Conservation (phyloP, 331 rosid species). For the Malus hybrid region DNA sequence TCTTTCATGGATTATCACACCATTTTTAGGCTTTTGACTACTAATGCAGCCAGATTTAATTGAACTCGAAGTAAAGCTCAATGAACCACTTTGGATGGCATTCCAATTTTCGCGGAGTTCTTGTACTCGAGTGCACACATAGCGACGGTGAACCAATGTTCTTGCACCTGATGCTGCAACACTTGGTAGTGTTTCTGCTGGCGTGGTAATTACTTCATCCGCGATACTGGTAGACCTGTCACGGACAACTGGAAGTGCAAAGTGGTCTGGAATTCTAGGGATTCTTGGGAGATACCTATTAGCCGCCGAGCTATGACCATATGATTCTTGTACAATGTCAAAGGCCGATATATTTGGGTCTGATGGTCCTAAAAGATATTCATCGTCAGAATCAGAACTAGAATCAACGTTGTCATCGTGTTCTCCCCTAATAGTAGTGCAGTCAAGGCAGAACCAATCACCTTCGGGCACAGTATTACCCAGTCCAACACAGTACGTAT, state of each 20-base stretch:
- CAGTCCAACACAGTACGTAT: conserved; percentile 74
- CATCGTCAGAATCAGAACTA: not conserved
- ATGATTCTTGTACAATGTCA: conserved; percentile 31
- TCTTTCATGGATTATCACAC: conserved; percentile 14
- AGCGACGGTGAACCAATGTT: conserved; percentile 34
- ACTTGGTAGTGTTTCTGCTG: not conserved
- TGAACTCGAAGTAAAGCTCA: conserved; percentile 39
- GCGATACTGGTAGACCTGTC: conserved; percentile 12
- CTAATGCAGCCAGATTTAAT: conserved; percentile 16
- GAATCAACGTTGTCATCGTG: conserved; percentile 9
- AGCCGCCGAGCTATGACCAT: not conserved
- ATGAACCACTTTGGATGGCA: conserved; percentile 54
- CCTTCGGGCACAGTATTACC: conserved; percentile 70
- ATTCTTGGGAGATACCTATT: conserved; percentile 11
- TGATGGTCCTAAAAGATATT: conserved; percentile 6
- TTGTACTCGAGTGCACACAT: conserved; percentile 36
- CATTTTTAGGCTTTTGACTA: conserved; percentile 17
- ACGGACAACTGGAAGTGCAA: conserved; percentile 15
- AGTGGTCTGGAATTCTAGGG: conserved; percentile 8
- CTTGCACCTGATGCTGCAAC: conserved; percentile 24
- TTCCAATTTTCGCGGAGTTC: conserved; percentile 62
- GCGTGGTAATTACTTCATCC: not conserved
- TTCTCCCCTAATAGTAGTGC: conserved; percentile 29
- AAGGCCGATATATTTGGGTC: conserved; percentile 6
- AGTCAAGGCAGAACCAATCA: conserved; percentile 80